These are phyloP conservation scores for Hypomontagnella monticulosa DNA, from an alignment of 495 filamentous ascomycete species.

Conservation along the genomic window DNA sequence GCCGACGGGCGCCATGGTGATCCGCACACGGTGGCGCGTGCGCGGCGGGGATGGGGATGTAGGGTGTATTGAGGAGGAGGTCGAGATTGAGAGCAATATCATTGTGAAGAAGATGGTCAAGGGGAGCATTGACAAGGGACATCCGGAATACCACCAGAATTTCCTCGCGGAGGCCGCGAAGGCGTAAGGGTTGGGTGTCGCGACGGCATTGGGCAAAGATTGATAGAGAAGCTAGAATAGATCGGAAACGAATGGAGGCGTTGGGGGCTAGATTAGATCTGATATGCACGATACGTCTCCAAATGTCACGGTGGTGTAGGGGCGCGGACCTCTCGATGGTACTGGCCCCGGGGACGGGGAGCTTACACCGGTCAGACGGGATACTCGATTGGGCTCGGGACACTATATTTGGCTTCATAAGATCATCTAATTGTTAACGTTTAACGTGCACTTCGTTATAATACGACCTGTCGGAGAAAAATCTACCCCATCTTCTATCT, in stretches of 20 bases:
- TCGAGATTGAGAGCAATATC: constrained; percentile 1
- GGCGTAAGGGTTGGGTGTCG: no score
- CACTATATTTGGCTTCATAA: constrained; percentile 1
- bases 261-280: no score
- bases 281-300: no score
- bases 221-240: no score
- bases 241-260: no score
- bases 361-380: no score
- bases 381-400: no score
- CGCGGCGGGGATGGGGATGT: constrained; percentile 1
- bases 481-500: not conserved
- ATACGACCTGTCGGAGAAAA: constrained; percentile 9
- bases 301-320: no score
- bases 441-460: constrained; percentile 37
- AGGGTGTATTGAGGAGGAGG: constrained; percentile 42
- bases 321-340: no score
- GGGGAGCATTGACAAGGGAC: constrained; percentile 37
- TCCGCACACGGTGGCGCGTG: constrained; percentile 55
- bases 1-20: constrained; percentile 50
- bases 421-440: constrained; percentile 24
- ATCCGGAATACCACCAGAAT: constrained; percentile 27
- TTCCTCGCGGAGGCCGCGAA: constrained; percentile 33
- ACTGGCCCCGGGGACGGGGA: no score
- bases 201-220: no score
- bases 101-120: constrained; percentile 41